These are phyloP conservation scores for Cyphellophora europaea DNA, from an alignment of 2,329 filamentous ascomycete species.

Conservation along the genomic window DNA sequence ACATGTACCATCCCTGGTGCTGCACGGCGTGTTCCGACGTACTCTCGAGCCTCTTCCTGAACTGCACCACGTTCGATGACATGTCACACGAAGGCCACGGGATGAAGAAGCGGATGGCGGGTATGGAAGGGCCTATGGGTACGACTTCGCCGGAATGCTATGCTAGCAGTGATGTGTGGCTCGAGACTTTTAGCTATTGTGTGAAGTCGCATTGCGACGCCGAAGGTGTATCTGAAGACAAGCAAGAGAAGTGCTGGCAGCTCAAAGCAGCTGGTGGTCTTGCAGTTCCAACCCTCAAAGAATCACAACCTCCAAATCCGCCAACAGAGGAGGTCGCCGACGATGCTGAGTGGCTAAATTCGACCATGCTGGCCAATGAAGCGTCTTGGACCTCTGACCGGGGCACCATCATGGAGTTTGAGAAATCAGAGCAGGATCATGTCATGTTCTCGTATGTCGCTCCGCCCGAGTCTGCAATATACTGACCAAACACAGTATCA, in stretches of 20 bases:
- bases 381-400: constrained; percentile 20
- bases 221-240: constrained; percentile 10
- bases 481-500: constrained; percentile 1
- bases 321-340: constrained; percentile 16
- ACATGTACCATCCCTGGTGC: constrained; percentile 21
- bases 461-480: neutral
- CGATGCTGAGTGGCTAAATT: constrained; percentile 22
- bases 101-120: constrained; percentile 17
- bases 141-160: constrained; percentile 21
- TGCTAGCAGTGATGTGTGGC: constrained; percentile 19
- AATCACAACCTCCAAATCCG: constrained; percentile 17
- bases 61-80: constrained; percentile 20
- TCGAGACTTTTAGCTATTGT: constrained; percentile 23
- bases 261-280: constrained; percentile 15
- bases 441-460: constrained; percentile 22
- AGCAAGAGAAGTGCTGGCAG: constrained; percentile 20
- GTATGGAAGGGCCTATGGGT: constrained; percentile 12
- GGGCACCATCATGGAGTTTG: constrained; percentile 21
- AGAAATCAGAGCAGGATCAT: constrained; percentile 21
- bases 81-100: constrained; percentile 6
- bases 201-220: constrained; percentile 19
- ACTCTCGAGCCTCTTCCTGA: constrained; percentile 20
- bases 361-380: constrained; percentile 22
- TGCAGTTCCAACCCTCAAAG: constrained; percentile 17
- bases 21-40: constrained; percentile 20